Base-by-base conservation (phyloP, 805 yeast genomes). In the Starmerella potacharoeniae region DNA sequence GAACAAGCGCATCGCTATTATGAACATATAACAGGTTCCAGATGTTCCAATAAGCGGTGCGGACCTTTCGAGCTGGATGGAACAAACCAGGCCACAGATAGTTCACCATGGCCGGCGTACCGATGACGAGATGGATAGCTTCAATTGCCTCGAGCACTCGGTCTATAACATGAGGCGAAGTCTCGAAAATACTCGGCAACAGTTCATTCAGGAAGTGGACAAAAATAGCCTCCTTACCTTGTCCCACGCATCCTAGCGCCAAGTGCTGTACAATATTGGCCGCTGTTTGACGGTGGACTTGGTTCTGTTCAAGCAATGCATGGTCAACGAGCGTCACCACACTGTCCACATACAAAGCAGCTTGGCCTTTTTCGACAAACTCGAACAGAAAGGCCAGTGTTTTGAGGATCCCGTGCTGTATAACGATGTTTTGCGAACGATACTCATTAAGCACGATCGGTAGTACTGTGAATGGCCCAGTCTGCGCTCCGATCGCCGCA, bases 381-480 rank as follows among this genome's bases (percentile, higher is more conserved):
- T 93, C 97, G 69, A 91, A 88, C 77, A 93, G 75, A 64, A 93
- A 93, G 14, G 95, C 77, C 74, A 90, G 71, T 0, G 97, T 87
- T 65, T 93, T 93, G 62, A 93, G 72, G 8, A 93, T 88, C 74
- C 97, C 97, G 68, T 93, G 90, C 68, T 91, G 97, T 6, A 93
- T 96, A 64, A 90, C 89, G 49, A 82, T 80, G 58, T 90, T 97
- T 0, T 96, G 96, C 2, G 86, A 84, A 53, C 95, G 76, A 67
- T 91, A 93, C 68, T 93, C 98, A 68, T 91, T 89, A 95, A 93
- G 86, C 51, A 93, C 72, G 0, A 96, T 95, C 0, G 99, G 98
- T 8, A 93, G 69, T 0, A 91, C 95, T 0, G 97, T 87, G 69
- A 86, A 93, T 0, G 97, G 96, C 0, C 87, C 80, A 68, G 97